Evolutionary conservation across 495 filamentous ascomycete species (phyloP).

Genomic region (Physcia stellaris): DNA sequence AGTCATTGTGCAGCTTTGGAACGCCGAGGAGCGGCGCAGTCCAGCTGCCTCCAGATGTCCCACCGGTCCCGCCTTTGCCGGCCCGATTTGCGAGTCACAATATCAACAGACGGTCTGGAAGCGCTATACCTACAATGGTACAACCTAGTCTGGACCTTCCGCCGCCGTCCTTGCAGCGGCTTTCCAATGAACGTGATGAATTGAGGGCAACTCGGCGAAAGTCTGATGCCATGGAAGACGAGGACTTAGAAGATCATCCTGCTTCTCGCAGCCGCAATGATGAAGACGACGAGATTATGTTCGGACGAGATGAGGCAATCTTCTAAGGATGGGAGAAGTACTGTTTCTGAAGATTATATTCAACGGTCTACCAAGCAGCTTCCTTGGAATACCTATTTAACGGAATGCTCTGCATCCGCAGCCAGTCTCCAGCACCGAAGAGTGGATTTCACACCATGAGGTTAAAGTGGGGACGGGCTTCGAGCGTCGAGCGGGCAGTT

Average conservation of each 20-base stretch:
- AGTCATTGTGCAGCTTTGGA: constrained; percentile 73
- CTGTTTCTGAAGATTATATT: not conserved
- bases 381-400: not conserved
- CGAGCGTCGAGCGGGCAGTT: constrained; percentile 20
- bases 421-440: constrained; percentile 16
- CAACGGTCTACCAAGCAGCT: not conserved
- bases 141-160: constrained; percentile 40
- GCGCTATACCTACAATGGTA: constrained; percentile 23
- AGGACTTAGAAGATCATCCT: constrained; percentile 53
- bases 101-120: constrained; percentile 19
- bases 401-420: constrained; percentile 17
- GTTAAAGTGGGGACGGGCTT: constrained; percentile 18
- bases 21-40: constrained; percentile 61
- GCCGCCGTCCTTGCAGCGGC: constrained; percentile 23
- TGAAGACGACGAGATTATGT: constrained; percentile 90
- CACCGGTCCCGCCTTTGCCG: constrained; percentile 76
- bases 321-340: not conserved
- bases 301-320: constrained; percentile 90
- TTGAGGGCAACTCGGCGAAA: constrained; percentile 26
- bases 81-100: constrained; percentile 48
- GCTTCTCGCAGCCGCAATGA: constrained; percentile 47
- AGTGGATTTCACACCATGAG: constrained; percentile 13
- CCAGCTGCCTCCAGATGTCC: constrained; percentile 59
- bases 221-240: constrained; percentile 55
- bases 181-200: constrained; percentile 21